These are phyloP conservation scores for Misopates orontium DNA, from an alignment of 257 asterid species.

Conservation along the genomic window DNA sequence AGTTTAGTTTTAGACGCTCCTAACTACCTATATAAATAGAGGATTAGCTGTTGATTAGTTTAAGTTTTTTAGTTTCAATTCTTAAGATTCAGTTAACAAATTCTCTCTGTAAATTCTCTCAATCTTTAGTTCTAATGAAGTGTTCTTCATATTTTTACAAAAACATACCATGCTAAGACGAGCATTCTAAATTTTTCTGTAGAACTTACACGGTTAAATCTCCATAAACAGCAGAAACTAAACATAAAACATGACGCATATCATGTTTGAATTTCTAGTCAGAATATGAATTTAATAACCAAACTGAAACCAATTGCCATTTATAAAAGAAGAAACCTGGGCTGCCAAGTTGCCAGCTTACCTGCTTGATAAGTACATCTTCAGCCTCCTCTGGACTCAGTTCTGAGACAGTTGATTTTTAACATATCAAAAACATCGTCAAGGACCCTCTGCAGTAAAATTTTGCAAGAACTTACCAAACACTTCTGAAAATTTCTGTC, in stretches of 20 bases:
- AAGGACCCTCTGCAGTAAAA: neutral
- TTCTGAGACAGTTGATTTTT: constrained; percentile 44
- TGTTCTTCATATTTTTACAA: too few relatives aligned
- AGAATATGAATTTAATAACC: neutral
- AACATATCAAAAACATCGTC: neutral
- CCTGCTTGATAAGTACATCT: constrained; percentile 78
- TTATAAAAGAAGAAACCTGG: neutral
- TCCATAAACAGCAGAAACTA: neutral
- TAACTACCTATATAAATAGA: too few relatives aligned
- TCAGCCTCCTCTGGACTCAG: constrained; percentile 72
- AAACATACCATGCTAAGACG: too few relatives aligned
- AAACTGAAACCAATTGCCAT: neutral
- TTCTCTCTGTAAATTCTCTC: too few relatives aligned
- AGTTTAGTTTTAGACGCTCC: too few relatives aligned
- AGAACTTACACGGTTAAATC: neutral
- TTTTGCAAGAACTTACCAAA: constrained; percentile 49
- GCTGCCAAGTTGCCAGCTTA: constrained; percentile 21
- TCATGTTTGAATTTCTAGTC: neutral
- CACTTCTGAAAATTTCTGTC: constrained; percentile 55
- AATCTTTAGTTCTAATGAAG: too few relatives aligned
- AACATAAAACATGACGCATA: neutral
- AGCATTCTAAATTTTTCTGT: neutral
- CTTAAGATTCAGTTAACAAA: too few relatives aligned
- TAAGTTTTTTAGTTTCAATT: too few relatives aligned
- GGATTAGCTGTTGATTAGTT: too few relatives aligned